A percentile compares a stretch with the other conserved stretches of the same genome.
phyloP scores from a whole-genome alignment of 306 rosid genomes.

The Vachellia collinsii region DNA sequence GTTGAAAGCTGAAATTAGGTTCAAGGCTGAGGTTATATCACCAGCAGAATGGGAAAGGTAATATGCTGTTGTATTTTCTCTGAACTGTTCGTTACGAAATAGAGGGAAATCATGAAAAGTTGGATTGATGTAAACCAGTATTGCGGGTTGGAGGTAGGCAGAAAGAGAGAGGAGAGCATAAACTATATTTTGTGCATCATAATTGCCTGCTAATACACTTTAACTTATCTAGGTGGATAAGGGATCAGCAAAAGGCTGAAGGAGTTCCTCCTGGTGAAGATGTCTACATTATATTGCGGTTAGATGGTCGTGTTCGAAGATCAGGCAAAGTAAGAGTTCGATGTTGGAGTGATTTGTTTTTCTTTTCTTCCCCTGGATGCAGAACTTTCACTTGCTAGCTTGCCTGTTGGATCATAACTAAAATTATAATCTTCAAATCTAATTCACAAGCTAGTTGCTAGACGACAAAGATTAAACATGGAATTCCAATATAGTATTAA shows the following conservation, averaged over 20 bases:
- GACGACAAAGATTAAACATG: background rate
- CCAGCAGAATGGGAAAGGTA: constrained; percentile 97
- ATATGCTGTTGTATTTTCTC: constrained; percentile 33
- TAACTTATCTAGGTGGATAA: constrained; percentile 80
- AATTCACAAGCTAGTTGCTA: background rate
- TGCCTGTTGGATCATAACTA: constrained; percentile 16
- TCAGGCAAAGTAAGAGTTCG: constrained; percentile 85
- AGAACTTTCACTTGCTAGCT: constrained; percentile 12
- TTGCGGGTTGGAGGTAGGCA: constrained; percentile 5
- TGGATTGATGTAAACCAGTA: constrained; percentile 18
- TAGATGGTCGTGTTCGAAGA: constrained; percentile 97
- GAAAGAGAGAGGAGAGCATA: constrained; percentile 24
- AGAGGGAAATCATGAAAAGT: constrained; percentile 16
- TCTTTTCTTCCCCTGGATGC: constrained; percentile 24
- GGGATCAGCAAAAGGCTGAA: constrained; percentile 87
- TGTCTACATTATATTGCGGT: constrained; percentile 82
- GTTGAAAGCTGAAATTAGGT: constrained; percentile 93
- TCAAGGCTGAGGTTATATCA: constrained; percentile 84
- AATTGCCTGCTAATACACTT: constrained; percentile 15
- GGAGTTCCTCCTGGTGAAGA: constrained; percentile 91
- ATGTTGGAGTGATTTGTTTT: constrained; percentile 18
- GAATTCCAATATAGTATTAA: background rate
- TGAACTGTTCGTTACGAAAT: constrained; percentile 3
- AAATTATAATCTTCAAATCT: background rate
- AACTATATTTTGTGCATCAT: background rate